Percentiles rank a stretch among this genome's conserved stretches.
Evolutionary conservation across 257 asterid species (phyloP).

Genomic region (Nicotiana paniculata): DNA sequence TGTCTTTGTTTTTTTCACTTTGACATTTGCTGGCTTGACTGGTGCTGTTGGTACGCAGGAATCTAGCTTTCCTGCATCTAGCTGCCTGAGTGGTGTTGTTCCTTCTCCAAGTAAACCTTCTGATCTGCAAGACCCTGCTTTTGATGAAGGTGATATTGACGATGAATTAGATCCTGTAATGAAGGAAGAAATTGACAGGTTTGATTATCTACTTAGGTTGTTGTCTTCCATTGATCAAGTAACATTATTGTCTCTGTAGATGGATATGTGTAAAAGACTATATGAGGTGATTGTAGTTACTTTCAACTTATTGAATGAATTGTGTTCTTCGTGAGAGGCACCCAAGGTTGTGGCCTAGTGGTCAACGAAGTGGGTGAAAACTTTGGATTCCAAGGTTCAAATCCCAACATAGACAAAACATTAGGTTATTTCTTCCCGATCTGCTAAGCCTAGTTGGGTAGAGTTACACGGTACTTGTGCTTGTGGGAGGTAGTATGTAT

Average conservation of each 20-base stretch:
- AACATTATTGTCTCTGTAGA: background rate
- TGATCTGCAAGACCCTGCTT: constrained; percentile 42
- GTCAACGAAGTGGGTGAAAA: too few relatives aligned
- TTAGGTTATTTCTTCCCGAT: too few relatives aligned
- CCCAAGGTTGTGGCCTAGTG: too few relatives aligned
- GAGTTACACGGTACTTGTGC: too few relatives aligned
- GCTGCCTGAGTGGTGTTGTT: constrained; percentile 25
- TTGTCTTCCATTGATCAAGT: background rate
- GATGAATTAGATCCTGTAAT: constrained; percentile 86
- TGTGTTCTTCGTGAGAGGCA: background rate
- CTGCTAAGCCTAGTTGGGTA: too few relatives aligned
- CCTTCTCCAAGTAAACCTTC: constrained; percentile 31
- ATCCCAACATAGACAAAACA: too few relatives aligned
- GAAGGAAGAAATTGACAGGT: constrained; percentile 92
- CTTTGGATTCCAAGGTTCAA: too few relatives aligned
- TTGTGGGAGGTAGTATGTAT: too few relatives aligned
- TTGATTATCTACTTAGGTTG: background rate
- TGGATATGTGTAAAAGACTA: background rate
- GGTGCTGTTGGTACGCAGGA: background rate
- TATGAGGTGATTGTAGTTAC: background rate
- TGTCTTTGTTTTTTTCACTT: background rate
- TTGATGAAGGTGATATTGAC: constrained; percentile 70
- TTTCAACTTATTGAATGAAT: background rate
- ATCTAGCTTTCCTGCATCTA: constrained; percentile 24
- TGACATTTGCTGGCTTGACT: background rate